These are phyloP conservation scores for Centrapalus pauciflorus DNA, from an alignment of 129 eudicot genomes.

Conservation along the genomic window DNA sequence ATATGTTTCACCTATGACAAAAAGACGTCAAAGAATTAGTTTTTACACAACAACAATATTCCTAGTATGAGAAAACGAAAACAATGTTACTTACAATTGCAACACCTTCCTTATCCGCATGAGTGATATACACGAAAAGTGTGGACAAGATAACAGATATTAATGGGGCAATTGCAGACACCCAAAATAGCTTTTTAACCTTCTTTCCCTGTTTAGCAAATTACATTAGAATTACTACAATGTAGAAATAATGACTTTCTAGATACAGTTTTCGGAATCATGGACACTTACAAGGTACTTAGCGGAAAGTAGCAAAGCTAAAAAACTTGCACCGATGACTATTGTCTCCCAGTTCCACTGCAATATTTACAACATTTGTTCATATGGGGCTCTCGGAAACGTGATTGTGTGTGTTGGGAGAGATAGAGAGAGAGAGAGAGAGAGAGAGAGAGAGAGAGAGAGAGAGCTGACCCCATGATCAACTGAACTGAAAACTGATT, in stretches of 20 bases:
- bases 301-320: conserved; percentile 58
- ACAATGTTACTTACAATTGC: conserved; percentile 54
- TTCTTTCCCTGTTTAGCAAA: conserved; percentile 57
- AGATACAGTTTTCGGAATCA: conserved; percentile 1
- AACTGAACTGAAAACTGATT: conserved; percentile 52
- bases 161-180: conserved; percentile 76
- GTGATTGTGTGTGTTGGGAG: background rate
- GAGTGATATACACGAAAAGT: conserved; percentile 65
- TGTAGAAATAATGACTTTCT: background rate
- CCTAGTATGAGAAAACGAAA: background rate
- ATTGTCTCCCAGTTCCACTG: conserved; percentile 99
- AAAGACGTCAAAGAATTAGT: background rate
- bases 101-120: conserved; percentile 71
- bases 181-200: conserved; percentile 77
- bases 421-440: background rate
- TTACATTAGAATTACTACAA: conserved; percentile 1
- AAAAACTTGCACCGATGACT: conserved; percentile 64
- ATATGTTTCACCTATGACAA: conserved; percentile 48
- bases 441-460: background rate
- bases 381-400: background rate
- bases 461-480: conserved; percentile 67
- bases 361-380: conserved; percentile 10
- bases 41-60: background rate
- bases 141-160: conserved; percentile 68
- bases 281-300: conserved; percentile 59